Evolutionary conservation across 1,139 yeast genomes (phyloP).

Genomic region (Blastobotrys indianensis): DNA sequence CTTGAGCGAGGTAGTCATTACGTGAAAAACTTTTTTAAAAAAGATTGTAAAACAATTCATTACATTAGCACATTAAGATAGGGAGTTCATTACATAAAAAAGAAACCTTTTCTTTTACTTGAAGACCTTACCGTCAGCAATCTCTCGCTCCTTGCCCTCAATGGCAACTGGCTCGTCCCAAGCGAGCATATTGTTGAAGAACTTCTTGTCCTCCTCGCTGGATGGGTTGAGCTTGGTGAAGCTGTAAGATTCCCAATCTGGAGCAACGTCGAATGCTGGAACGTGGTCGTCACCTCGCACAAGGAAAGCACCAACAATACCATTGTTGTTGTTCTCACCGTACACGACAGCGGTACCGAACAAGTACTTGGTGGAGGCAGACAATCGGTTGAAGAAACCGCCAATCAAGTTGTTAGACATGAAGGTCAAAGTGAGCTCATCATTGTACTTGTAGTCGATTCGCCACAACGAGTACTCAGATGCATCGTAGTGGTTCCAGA

Average conservation of each 20-base stretch:
- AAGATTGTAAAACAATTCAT: not conserved
- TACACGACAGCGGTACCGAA: slow-evolving; percentile 92
- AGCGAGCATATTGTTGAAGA: slow-evolving; percentile 72
- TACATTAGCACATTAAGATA: slow-evolving; percentile 2
- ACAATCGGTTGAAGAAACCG: slow-evolving; percentile 95
- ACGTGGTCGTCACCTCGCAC: slow-evolving; percentile 88
- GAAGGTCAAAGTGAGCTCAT: slow-evolving; percentile 92
- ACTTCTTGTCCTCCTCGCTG: slow-evolving; percentile 61
- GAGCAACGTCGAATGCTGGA: slow-evolving; percentile 97
- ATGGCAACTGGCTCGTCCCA: slow-evolving; percentile 74
- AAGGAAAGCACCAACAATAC: slow-evolving; percentile 91
- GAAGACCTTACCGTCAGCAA: slow-evolving; percentile 79
- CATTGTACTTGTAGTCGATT: slow-evolving; percentile 96
- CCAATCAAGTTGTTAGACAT: slow-evolving; percentile 98
- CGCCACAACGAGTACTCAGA: slow-evolving; percentile 93
- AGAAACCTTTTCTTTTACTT: slow-evolving; percentile 48
- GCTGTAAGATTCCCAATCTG: slow-evolving; percentile 92
- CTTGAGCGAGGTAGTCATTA: too few species aligned
- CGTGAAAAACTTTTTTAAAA: not conserved
- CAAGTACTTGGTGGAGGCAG: slow-evolving; percentile 87
- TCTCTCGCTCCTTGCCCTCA: slow-evolving; percentile 61
- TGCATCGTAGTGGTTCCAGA: slow-evolving; percentile 93
- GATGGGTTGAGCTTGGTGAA: slow-evolving; percentile 64
- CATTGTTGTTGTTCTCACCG: slow-evolving; percentile 98
- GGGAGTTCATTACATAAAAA: not conserved